A percentile compares a stretch with the other conserved stretches of the same genome.
These are phyloP conservation scores for Ilyonectria destructans DNA, from an alignment of 2,329 filamentous ascomycete genomes.

Conservation along the genomic window DNA sequence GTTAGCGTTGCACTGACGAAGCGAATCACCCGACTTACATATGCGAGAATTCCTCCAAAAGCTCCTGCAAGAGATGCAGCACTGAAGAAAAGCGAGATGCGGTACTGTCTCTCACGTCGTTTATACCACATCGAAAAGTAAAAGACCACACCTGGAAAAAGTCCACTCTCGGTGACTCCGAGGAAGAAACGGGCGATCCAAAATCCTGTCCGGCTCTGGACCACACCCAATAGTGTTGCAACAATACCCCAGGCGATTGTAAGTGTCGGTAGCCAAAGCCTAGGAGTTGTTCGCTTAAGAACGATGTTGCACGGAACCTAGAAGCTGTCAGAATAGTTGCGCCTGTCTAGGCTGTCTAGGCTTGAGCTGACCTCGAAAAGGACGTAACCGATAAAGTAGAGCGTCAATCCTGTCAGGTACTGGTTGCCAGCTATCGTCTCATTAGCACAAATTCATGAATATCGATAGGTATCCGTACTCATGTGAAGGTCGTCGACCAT, in stretches of 20 bases:
- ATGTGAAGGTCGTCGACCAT: constrained; percentile 68
- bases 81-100: constrained; percentile 71
- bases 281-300: constrained; percentile 73
- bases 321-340: constrained; percentile 19
- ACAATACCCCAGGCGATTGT: constrained; percentile 72
- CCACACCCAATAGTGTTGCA: constrained; percentile 66
- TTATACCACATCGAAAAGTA: constrained; percentile 72
- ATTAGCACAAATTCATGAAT: fast-evolving
- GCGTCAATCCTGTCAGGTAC: constrained; percentile 76
- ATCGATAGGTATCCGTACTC: constrained; percentile 57
- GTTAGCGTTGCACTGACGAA: constrained; percentile 12
- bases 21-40: constrained; percentile 54
- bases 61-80: constrained; percentile 70
- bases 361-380: constrained; percentile 64
- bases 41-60: constrained; percentile 71
- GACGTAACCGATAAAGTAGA: constrained; percentile 77
- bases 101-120: constrained; percentile 68
- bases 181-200: constrained; percentile 70
- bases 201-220: constrained; percentile 67
- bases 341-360: neutral
- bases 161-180: constrained; percentile 68
- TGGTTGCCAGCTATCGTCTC: constrained; percentile 67
- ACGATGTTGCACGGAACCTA: constrained; percentile 75
- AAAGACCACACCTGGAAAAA: constrained; percentile 68
- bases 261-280: constrained; percentile 71